Conservation (phyloP, 176 grass and related monocot genomes). For the Phoenix dactylifera region DNA sequence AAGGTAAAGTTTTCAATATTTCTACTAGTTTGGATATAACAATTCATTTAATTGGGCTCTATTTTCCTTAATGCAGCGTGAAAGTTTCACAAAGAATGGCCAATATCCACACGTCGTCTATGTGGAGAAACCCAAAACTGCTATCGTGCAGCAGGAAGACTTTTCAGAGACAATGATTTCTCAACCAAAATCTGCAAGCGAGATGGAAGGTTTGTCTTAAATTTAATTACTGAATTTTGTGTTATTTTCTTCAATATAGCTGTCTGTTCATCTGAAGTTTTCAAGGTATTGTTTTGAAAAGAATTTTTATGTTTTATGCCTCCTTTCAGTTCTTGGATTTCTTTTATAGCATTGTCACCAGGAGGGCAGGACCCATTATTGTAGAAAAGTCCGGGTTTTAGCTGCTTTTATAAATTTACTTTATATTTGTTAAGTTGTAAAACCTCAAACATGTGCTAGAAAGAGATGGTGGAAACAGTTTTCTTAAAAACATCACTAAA, state of each 20-base stretch:
- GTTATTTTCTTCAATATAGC: neutral
- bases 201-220: conserved; percentile 76
- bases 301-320: too few relatives aligned
- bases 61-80: conserved; percentile 35
- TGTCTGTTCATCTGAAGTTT: too few relatives aligned
- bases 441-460: too few relatives aligned
- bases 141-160: conserved; percentile 21
- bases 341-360: too few relatives aligned
- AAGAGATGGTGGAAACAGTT: too few relatives aligned
- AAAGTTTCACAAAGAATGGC: conserved; percentile 43
- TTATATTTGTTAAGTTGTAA: too few relatives aligned
- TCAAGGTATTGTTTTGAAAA: too few relatives aligned
- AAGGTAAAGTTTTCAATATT: conserved; percentile 41
- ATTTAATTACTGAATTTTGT: neutral
- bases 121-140: conserved; percentile 41
- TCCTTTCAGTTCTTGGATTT: too few relatives aligned
- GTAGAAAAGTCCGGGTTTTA: too few relatives aligned
- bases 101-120: conserved; percentile 77
- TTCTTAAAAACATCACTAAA: too few relatives aligned
- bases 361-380: too few relatives aligned
- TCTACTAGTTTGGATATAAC: neutral
- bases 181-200: conserved; percentile 43
- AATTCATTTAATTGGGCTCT: conserved; percentile 2
- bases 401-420: too few relatives aligned
- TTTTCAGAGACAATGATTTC: conserved; percentile 49